A percentile compares a stretch with the other conserved stretches of the same genome.
Evolutionary conservation across 768 basidiomycete species (phyloP).

Genomic region (Pholiota microspora): DNA sequence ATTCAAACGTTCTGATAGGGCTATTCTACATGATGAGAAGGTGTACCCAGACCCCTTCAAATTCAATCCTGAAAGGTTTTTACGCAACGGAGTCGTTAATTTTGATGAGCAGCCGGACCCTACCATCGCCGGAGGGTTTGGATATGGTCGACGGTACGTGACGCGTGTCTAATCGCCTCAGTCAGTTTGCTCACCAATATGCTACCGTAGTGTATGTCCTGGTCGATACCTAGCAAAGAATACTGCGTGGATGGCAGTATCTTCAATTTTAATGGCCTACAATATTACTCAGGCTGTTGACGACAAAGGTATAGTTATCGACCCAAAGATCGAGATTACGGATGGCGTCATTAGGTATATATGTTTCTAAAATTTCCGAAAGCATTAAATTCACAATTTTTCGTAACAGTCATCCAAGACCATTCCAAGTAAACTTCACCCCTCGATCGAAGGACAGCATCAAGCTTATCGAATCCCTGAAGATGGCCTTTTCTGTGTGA

Average conservation of each 20-base stretch:
- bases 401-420: slow-evolving; percentile 20
- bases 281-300: slow-evolving; percentile 31
- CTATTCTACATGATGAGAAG: slow-evolving; percentile 46
- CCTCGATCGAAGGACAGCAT: slow-evolving; percentile 18
- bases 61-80: slow-evolving; percentile 58
- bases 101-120: slow-evolving; percentile 19
- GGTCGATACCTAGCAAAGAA: slow-evolving; percentile 35
- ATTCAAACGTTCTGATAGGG: slow-evolving; percentile 22
- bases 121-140: slow-evolving; percentile 24
- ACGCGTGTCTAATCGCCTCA: neutral
- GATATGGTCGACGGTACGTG: slow-evolving; percentile 31
- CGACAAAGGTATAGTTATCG: slow-evolving; percentile 22
- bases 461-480: slow-evolving; percentile 17
- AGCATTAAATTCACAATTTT: neutral
- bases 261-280: slow-evolving; percentile 26
- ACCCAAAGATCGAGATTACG: slow-evolving; percentile 20
- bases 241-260: slow-evolving; percentile 28
- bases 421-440: slow-evolving; percentile 19
- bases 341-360: slow-evolving; percentile 23
- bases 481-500: slow-evolving; percentile 1
- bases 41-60: slow-evolving; percentile 49
- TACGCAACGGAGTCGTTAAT: slow-evolving; percentile 23
- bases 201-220: slow-evolving; percentile 27
- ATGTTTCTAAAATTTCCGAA: neutral
- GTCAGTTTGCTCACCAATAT: neutral